Base-by-base conservation (phyloP, 176 grass and related monocot species). In the Oryza officinalis region DNA sequence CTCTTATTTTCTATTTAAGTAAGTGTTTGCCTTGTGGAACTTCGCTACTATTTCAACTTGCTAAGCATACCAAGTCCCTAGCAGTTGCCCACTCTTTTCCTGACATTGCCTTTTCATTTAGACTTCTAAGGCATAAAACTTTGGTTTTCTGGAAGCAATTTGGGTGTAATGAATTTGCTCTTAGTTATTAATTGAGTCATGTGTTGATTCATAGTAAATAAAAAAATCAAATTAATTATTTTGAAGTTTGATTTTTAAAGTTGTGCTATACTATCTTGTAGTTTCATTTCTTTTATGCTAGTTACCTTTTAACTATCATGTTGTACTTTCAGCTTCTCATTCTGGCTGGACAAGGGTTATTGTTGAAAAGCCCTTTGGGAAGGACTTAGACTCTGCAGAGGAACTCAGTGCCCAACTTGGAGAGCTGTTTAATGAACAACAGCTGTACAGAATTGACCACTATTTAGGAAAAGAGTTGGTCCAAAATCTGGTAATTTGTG, bases 401-500 rank as follows among this genome's bases (percentile, higher is more conserved):
- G 76, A 97, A 88, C 84, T 97, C 44, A 97, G 94, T 82, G 43
- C 72, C 78, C 83, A 97, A 67, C 87, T 97, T 77, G 94, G 92
- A 44, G 38, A 94, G 74, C 69, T 97, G 13, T 97, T 97, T 87
- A 37, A 88, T 63, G 94, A 97, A 91, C 63, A 87, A 15, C 92
- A 97, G 67, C 66, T 97, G 22, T 97, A 97, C 46, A 91, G 92
- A 90, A 97, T 97, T 57, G 94, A 97, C 35, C 94, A 97, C 67
- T 97, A 97, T 81, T 87, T 97, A 72, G 94, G 94, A 83, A 97
- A 97, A 81, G 94, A 97, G 57, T 86, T 97, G 60, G 94, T 97
- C 69, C 94, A 97, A 78, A 97, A 97, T 73, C 79, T 97, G 94
- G 92, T 97, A 92, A 88, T 45, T 59, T 49, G 11, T 46, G 46